Base-by-base conservation (phyloP, 2,329 filamentous ascomycete genomes). In the Pleurostoma richardsiae region DNA sequence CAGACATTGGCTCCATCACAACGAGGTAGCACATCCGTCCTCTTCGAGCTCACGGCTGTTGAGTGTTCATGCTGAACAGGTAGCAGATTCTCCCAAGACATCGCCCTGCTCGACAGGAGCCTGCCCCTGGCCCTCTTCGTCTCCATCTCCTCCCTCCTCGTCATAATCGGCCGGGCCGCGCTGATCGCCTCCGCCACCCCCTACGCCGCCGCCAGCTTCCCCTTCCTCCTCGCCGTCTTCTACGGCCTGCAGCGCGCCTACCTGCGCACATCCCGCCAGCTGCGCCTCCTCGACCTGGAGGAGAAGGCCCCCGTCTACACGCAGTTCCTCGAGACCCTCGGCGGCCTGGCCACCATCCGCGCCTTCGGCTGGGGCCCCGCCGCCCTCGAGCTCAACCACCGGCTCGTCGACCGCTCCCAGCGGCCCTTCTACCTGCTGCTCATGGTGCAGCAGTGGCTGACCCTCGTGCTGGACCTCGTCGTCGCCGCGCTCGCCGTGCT, bases 251-350 rank as follows among this genome's bases (percentile, higher is more conserved):
- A 76, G 48, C 65, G 57, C 42, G 66, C 69, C 55, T 76, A 76
- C 49, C 65, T 76, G 4, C 67, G 64, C 10, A 74, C 71, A 6
- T 71, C 70, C 5, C 64, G 72, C 2, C 71, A 74, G 49, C 54
- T 76, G 27, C 63, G 73, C 30, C 65, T 70, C 41, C 61, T 74
- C 5, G 72, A 75, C 45, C 55, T 75, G 3, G 72, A 75, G 54
- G 59, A 64, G 28, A 66, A 68, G 52, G 64, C 65, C 1, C 70
- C 71, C 4, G 57, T 75, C 6, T 73, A 68, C 52, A 65, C 68
- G 1, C 66, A 74, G 41, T 74, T 74, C 49, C 59, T 63, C 27
- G 73, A 76, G 49, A 69, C 67, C 5, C 51, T 74, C 0, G 59
- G 60, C 19, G 72, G 72, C 3, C 50, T 76, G 4, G 52, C 64